A percentile compares a stretch with the other conserved stretches of the same genome.
Evolutionary conservation across 1,139 yeast genomes (phyloP).

Genomic region (Protomyces gravidus): DNA sequence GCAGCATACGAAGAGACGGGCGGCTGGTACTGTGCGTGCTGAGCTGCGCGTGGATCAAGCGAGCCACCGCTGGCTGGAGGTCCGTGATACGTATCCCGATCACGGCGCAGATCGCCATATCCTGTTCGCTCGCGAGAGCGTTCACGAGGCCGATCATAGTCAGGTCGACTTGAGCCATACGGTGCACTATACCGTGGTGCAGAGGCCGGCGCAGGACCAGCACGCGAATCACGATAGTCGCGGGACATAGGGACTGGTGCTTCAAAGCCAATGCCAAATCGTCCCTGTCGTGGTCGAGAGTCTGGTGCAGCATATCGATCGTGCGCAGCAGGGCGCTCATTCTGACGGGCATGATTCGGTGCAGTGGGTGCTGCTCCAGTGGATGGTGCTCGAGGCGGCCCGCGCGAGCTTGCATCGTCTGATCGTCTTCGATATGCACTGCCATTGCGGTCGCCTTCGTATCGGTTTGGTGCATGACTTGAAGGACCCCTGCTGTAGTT

Average conservation of each 20-base stretch:
- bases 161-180: neutral
- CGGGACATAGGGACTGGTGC: neutral
- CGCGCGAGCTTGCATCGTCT: neutral
- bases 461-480: neutral
- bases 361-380: conserved; percentile 4
- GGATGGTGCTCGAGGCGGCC: neutral
- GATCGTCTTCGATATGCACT: conserved; percentile 1
- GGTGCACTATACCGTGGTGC: neutral
- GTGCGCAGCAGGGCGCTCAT: neutral
- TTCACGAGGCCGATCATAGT: neutral
- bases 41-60: conserved; percentile 23
- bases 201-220: neutral
- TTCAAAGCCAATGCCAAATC: conserved; percentile 21
- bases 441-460: conserved; percentile 6
- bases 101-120: no score
- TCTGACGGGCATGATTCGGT: conserved; percentile 4
- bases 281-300: conserved; percentile 16
- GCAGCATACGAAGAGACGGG: conserved; percentile 1
- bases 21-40: conserved; percentile 12
- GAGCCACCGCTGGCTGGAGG: neutral
- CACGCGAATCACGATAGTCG: conserved; percentile 2
- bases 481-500: conserved; percentile 13
- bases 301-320: neutral
- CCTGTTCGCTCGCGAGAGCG: neutral
- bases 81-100: no score